Conservation (phyloP, 2,329 filamentous ascomycete genomes). For the Aspergillus hortae region DNA sequence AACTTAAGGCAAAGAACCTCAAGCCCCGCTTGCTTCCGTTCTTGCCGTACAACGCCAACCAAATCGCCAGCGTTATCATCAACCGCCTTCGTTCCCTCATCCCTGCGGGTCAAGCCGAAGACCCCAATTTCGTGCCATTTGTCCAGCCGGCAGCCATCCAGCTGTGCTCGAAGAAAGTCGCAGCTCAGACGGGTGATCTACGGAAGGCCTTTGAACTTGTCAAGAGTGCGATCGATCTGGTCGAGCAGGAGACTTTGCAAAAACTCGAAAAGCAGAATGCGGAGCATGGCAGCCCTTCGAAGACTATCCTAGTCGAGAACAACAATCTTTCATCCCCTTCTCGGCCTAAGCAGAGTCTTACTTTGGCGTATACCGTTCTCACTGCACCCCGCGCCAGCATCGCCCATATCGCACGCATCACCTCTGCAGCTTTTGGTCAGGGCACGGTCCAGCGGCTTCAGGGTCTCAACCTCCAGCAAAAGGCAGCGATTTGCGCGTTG, state of each 20-base stretch:
- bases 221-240: constrained; percentile 79
- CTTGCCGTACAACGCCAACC: constrained; percentile 80
- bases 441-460: constrained; percentile 80
- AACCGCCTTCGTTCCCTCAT: constrained; percentile 75
- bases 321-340: constrained; percentile 62
- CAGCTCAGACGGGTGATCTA: constrained; percentile 88
- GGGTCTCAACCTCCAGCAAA: constrained; percentile 91
- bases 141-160: constrained; percentile 92
- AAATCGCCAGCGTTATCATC: constrained; percentile 84
- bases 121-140: constrained; percentile 70
- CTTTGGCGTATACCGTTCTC: constrained; percentile 61
- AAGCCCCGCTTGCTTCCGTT: constrained; percentile 89
- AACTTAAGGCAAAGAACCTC: constrained; percentile 86
- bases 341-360: constrained; percentile 39
- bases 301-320: constrained; percentile 77
- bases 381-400: constrained; percentile 87
- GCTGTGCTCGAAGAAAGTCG: constrained; percentile 90
- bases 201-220: constrained; percentile 95
- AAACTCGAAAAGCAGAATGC: constrained; percentile 62
- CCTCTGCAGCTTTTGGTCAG: constrained; percentile 84
- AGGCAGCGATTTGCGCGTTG: constrained; percentile 85
- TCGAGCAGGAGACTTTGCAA: constrained; percentile 77
- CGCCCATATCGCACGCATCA: constrained; percentile 86
- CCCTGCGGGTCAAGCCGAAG: constrained; percentile 40
- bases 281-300: constrained; percentile 62